Base-by-base conservation (phyloP, 225 moss, liverwort and hornwort species). In the Neckera pumila region DNA sequence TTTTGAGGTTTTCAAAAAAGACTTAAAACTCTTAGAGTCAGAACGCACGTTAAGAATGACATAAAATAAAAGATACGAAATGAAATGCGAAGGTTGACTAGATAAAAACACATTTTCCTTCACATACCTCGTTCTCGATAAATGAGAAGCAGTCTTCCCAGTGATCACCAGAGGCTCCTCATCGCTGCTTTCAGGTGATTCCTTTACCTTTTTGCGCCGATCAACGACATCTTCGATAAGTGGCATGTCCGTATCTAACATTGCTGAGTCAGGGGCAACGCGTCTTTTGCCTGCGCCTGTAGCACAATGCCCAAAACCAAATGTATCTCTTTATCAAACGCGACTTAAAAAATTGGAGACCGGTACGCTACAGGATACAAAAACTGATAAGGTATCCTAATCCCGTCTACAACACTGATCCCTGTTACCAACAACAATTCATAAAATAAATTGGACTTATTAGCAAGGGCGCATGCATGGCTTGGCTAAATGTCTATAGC, bases 141-240 rank as follows among this genome's bases (percentile, higher is more conserved):
- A 91, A 85, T 99, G 94, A 51, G 98, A 95, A 54, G 89, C 92
- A 69, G 81, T 36, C 58, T 87, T 78, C 61, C 80, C 80, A 57
- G 56, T 40, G 14, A 43, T 61, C 75, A 90, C 74, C 31, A 90
- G 43, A 87, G 93, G 86, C 85, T 90, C 93, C 79, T 92, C 94
- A 62, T 91, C 92, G 28, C 92, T 93, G 85, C 87, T 92, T 62
- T 92, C 90, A 80, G 93, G 90, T 54, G 91, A 90, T 76, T 92
- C 93, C 84, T 93, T 95, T 3, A 76, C 75, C 87, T 95, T 96
- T 92, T 96, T 97, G 67, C 93, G 95, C 64, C 92, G 95, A 56
- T 90, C 79, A 53, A 89, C 81, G 47, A 79, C 88, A 53, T 86
- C 66, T 64, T 78, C 79, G 14, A 45, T 86, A 70, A 87, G 83